Evolutionary conservation across 805 yeast species (phyloP).

Genomic region (Zygotorulaspora chibaensis): DNA sequence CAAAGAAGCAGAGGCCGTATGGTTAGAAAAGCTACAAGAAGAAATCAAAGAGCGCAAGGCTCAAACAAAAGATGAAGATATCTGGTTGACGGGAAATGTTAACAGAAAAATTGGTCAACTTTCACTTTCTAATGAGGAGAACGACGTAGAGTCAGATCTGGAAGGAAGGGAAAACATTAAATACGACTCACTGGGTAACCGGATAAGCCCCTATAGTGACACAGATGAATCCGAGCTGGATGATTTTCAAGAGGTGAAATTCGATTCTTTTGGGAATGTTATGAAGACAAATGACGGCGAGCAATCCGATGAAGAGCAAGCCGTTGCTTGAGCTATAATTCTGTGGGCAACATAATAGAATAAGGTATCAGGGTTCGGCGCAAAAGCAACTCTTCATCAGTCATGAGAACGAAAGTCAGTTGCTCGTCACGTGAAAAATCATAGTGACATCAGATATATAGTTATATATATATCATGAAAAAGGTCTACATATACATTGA

Average conservation of each 20-base stretch:
- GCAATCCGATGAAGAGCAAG: slow-evolving; percentile 18
- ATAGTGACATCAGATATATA: too few species aligned
- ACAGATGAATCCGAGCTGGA: not conserved
- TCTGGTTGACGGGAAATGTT: slow-evolving; percentile 77
- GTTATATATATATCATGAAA: too few species aligned
- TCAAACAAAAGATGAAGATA: slow-evolving; percentile 50
- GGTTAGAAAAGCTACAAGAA: slow-evolving; percentile 63
- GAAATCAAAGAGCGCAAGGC: slow-evolving; percentile 62
- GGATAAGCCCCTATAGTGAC: slow-evolving; percentile 13
- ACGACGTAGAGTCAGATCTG: slow-evolving; percentile 19
- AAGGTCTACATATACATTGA: too few species aligned
- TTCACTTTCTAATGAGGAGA: slow-evolving; percentile 17
- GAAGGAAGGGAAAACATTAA: slow-evolving; percentile 12
- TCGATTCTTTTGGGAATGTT: slow-evolving; percentile 21
- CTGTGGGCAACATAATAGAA: slow-evolving; percentile 25
- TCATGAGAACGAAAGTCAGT: too few species aligned
- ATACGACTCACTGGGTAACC: slow-evolving; percentile 24
- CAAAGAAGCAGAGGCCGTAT: slow-evolving; percentile 63
- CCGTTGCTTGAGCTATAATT: slow-evolving; percentile 22
- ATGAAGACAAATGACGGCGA: slow-evolving; percentile 2
- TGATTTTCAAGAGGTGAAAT: slow-evolving; percentile 8
- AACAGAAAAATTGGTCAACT: slow-evolving; percentile 42
- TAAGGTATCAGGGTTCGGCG: too few species aligned
- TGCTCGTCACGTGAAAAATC: too few species aligned
- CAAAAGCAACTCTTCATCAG: too few species aligned